Conservation (phyloP, 2,329 filamentous ascomycete genomes). For the Clarireedia hainanense region DNA sequence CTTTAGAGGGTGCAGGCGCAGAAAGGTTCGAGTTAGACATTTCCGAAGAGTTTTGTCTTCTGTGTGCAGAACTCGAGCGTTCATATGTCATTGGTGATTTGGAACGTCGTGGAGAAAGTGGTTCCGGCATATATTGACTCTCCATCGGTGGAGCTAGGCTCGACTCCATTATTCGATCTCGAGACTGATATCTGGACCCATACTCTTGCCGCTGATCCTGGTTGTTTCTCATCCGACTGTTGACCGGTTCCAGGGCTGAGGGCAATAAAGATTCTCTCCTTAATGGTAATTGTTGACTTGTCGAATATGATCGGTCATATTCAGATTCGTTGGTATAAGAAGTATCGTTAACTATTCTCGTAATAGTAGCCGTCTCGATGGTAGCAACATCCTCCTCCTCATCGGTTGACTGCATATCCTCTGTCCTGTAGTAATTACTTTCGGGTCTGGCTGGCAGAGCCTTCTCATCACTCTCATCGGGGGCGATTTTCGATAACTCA, state of each 20-base stretch:
- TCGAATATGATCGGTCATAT: slow-evolving; percentile 18
- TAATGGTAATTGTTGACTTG: slow-evolving; percentile 24
- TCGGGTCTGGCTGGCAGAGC: slow-evolving; percentile 65
- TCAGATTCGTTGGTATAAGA: slow-evolving; percentile 19
- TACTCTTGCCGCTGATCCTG: slow-evolving; percentile 15
- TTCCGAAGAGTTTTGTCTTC: slow-evolving; percentile 14
- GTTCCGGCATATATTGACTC: slow-evolving; percentile 58
- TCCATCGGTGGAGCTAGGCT: slow-evolving; percentile 45
- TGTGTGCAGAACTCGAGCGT: slow-evolving; percentile 28
- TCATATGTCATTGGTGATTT: slow-evolving; percentile 36
- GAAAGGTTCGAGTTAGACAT: neutral
- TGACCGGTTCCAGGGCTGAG: slow-evolving; percentile 22
- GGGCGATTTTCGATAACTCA: slow-evolving; percentile 69
- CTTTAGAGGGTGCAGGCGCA: slow-evolving; percentile 28
- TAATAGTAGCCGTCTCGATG: slow-evolving; percentile 45
- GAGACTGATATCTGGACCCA: slow-evolving; percentile 1
- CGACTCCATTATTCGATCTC: neutral
- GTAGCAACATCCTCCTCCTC: slow-evolving; percentile 39
- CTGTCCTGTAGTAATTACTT: slow-evolving; percentile 47
- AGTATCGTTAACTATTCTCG: slow-evolving; percentile 40
- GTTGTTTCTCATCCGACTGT: slow-evolving; percentile 27
- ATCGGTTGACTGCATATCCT: slow-evolving; percentile 28
- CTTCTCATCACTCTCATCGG: slow-evolving; percentile 55
- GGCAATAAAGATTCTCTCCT: slow-evolving; percentile 30
- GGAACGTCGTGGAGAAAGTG: slow-evolving; percentile 58